These are phyloP conservation scores for Fusarium chlamydosporum DNA, from an alignment of 2,329 filamentous ascomycete species.

Conservation along the genomic window DNA sequence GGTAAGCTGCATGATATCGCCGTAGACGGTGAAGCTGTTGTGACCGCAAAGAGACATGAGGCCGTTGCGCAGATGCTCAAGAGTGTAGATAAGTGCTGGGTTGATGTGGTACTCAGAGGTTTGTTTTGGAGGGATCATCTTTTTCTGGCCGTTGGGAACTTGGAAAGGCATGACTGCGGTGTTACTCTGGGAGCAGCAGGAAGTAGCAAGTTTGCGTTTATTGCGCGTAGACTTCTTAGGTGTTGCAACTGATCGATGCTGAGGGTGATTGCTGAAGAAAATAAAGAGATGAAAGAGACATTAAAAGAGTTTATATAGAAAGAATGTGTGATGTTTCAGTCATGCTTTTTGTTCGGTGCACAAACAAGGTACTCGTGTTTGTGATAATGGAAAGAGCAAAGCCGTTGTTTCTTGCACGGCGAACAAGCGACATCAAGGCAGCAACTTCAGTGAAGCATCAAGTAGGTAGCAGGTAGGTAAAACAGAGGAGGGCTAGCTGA, in stretches of 20 bases:
- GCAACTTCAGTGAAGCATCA: no score
- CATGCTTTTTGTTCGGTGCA: no score
- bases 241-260: not conserved
- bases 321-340: no score
- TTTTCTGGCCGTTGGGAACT: no score
- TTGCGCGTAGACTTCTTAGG: not conserved
- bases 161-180: constrained; percentile 1
- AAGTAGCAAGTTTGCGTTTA: not conserved
- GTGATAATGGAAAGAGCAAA: no score
- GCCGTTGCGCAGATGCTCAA: constrained; percentile 4
- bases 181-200: no score
- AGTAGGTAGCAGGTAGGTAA: no score
- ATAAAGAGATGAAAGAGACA: not conserved
- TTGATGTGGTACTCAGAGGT: not conserved
- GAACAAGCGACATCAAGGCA: no score
- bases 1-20: constrained; percentile 28
- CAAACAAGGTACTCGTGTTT: no score
- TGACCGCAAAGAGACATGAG: constrained; percentile 8
- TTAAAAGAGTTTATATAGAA: no score
- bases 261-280: not conserved
- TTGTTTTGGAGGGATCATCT: not conserved
- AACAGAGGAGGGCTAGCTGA: no score
- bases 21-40: constrained; percentile 16
- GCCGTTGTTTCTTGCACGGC: no score
- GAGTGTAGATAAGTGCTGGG: not conserved